Conservation (phyloP, 2,329 filamentous ascomycete species). For the Colletotrichum tamarilloi region DNA sequence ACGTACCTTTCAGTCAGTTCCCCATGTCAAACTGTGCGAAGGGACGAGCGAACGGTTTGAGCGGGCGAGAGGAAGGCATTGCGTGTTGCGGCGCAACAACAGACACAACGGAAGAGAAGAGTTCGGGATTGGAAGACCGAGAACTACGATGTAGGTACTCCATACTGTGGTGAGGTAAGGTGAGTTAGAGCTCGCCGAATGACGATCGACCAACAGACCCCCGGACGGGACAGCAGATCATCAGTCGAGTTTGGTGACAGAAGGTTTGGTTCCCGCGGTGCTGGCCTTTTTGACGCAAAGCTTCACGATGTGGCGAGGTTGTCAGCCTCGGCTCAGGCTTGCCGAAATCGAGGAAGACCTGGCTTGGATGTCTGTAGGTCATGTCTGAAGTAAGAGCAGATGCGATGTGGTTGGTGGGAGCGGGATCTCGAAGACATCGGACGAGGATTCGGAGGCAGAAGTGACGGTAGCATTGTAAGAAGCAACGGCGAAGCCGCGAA, state of each 20-base stretch:
- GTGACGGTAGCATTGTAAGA: not conserved
- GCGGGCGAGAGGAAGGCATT: not conserved
- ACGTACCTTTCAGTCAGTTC: not conserved
- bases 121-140: not conserved
- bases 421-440: not conserved
- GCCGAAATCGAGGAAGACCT: slow-evolving; percentile 9
- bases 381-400: not conserved
- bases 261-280: slow-evolving; percentile 12
- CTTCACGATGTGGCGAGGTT: slow-evolving; percentile 3
- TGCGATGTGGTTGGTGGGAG: not conserved
- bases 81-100: not conserved
- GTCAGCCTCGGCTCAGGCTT: slow-evolving; percentile 13
- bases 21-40: not conserved
- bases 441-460: not conserved
- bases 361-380: not conserved
- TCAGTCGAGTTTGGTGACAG: not conserved
- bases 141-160: no score
- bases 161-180: no score
- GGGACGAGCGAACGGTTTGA: not conserved
- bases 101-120: not conserved
- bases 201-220: not conserved
- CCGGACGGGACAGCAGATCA: not conserved
- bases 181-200: not conserved
- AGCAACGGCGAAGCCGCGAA: not conserved
- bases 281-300: not conserved